These are phyloP conservation scores for Populus deltoides DNA, from an alignment of 345 rosid species.

Conservation along the genomic window DNA sequence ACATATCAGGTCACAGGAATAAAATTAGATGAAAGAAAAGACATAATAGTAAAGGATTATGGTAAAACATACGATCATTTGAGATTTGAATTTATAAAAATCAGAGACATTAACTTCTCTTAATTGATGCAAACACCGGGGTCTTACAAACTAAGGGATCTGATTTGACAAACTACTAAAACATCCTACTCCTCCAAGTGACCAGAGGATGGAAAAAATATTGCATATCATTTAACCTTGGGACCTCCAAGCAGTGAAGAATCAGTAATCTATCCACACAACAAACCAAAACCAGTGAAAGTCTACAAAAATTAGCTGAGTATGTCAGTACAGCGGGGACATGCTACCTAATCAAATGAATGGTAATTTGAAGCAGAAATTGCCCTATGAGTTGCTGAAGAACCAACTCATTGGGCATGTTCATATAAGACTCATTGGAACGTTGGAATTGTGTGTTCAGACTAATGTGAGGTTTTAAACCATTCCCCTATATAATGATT, in stretches of 20 bases:
- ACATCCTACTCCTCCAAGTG: neutral
- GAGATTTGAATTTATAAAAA: neutral
- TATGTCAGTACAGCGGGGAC: neutral
- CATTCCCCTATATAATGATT: neutral
- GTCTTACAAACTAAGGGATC: neutral
- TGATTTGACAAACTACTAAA: neutral
- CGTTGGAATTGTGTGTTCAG: neutral
- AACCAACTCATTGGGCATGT: neutral
- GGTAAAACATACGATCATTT: neutral
- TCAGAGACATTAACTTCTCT: neutral
- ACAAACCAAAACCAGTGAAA: slow-evolving; percentile 1
- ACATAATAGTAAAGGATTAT: neutral
- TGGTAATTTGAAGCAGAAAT: neutral
- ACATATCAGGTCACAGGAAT: neutral
- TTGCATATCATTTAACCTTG: neutral
- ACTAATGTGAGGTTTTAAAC: neutral
- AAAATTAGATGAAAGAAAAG: neutral
- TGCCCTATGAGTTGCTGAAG: neutral
- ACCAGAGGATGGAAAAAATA: neutral
- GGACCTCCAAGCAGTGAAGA: neutral
- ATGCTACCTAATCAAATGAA: neutral
- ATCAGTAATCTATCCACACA: neutral
- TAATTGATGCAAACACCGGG: neutral
- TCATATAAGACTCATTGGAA: neutral
- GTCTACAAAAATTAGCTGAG: neutral